Conservation (phyloP, 2,329 filamentous ascomycete genomes). For the Byssoonygena ceratinophila region DNA sequence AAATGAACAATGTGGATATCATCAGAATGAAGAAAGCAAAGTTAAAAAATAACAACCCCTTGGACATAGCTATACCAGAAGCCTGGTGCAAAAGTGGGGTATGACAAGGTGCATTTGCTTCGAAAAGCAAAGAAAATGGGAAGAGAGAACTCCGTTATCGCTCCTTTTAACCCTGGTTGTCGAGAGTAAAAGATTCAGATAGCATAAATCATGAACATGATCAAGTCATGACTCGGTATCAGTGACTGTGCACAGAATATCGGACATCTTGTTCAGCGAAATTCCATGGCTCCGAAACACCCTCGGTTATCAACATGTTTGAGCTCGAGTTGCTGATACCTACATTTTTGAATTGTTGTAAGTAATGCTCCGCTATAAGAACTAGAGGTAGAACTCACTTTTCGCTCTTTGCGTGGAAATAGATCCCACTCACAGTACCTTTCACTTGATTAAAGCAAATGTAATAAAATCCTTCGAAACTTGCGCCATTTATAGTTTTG, state of each 20-base stretch:
- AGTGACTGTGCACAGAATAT: neutral
- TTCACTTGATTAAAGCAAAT: constrained; percentile 94
- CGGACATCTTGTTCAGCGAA: constrained; percentile 46
- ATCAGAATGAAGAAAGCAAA: neutral
- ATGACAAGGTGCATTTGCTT: neutral
- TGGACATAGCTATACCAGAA: neutral
- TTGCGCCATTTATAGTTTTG: constrained; percentile 80
- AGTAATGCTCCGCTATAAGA: neutral
- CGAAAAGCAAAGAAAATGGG: neutral
- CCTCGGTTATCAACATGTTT: constrained; percentile 77
- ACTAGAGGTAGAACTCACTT: constrained; percentile 52
- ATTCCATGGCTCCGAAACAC: constrained; percentile 78
- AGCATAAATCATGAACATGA: neutral
- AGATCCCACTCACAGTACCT: constrained; percentile 82
- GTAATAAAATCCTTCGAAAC: constrained; percentile 98
- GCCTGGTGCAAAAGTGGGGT: neutral
- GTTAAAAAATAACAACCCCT: neutral
- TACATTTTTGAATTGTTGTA: constrained; percentile 28
- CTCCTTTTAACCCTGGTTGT: neutral
- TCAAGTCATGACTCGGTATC: neutral
- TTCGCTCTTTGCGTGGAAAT: constrained; percentile 96
- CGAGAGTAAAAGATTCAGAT: neutral
- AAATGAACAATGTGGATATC: constrained; percentile 9
- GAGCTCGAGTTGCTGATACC: constrained; percentile 85
- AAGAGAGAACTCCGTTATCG: neutral